Evolutionary conservation across 2,329 filamentous ascomycete genomes (phyloP).

Genomic region (Ceratocystiopsis minuta): DNA sequence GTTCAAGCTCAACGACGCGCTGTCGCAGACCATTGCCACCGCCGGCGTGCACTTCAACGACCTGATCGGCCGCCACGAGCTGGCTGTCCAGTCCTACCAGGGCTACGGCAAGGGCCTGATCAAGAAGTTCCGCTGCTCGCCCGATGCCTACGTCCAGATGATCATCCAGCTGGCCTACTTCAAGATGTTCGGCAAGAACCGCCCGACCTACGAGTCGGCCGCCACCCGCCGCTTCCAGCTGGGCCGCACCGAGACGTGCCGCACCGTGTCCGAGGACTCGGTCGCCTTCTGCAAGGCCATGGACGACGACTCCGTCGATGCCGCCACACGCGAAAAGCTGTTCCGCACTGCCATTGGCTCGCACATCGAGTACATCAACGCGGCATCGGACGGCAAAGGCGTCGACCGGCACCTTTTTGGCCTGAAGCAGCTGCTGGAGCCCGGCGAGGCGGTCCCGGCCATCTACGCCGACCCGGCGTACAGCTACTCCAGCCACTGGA

Average conservation of each 20-base stretch:
- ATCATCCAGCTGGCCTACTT: conserved; percentile 94
- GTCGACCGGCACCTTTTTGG: conserved; percentile 96
- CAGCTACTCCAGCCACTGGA: conserved; percentile 74
- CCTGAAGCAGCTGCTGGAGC: conserved; percentile 71
- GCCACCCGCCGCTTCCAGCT: conserved; percentile 89
- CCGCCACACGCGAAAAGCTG: conserved; percentile 36
- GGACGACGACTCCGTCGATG: conserved; percentile 44
- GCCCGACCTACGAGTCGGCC: conserved; percentile 94
- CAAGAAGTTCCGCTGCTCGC: conserved; percentile 98
- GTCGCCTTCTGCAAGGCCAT: conserved; percentile 82
- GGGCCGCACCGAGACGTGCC: conserved; percentile 90
- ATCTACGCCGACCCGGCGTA: conserved; percentile 81
- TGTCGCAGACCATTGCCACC: conserved; percentile 60
- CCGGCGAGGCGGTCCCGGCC: conserved; percentile 62
- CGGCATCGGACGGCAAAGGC: conserved; percentile 79
- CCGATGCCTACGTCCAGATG: conserved; percentile 97
- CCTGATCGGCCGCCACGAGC: conserved; percentile 74
- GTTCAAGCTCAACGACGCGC: conserved; percentile 59
- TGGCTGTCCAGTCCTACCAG: conserved; percentile 88
- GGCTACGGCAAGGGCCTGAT: conserved; percentile 96
- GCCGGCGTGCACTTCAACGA: conserved; percentile 63
- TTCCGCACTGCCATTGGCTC: conserved; percentile 68
- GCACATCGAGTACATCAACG: conserved; percentile 79
- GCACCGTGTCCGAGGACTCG: conserved; percentile 76
- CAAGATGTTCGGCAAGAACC: conserved; percentile 98